phyloP scores from a whole-genome alignment of 306 rosid species.

The Chamaecrista fasciculata region DNA sequence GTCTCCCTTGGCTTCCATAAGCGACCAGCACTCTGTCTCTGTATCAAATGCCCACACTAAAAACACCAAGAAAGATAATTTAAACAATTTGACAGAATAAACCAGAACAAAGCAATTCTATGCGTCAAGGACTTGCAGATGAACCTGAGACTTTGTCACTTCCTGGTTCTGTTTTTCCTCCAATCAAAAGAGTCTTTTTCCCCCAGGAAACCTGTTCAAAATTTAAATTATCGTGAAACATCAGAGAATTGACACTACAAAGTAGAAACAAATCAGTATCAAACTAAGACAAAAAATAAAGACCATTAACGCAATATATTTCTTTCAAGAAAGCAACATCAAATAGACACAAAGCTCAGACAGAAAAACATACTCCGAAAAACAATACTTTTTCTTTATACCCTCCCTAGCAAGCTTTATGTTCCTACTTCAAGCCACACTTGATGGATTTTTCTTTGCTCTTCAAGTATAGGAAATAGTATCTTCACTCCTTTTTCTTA shows the following conservation, averaged over 20 bases:
- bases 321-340: not conserved
- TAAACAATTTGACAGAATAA: conserved; percentile 15
- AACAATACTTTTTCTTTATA: not conserved
- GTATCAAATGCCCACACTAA: conserved; percentile 94
- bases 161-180: conserved; percentile 89
- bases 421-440: not conserved
- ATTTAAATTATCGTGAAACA: conserved; percentile 20
- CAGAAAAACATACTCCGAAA: not conserved
- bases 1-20: conserved; percentile 90
- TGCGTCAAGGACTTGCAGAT: conserved; percentile 17
- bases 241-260: conserved; percentile 7
- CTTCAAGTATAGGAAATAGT: not conserved
- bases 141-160: conserved; percentile 82
- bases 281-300: not conserved
- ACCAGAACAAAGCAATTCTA: conserved; percentile 15
- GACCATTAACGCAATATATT: not conserved
- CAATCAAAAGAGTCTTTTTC: conserved; percentile 71
- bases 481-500: not conserved
- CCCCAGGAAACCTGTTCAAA: conserved; percentile 81
- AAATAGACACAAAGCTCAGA: not conserved
- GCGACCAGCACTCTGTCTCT: conserved; percentile 93
- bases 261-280: not conserved
- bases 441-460: not conserved
- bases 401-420: not conserved
- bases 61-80: conserved; percentile 24